These are phyloP conservation scores for Rheum nobile DNA, from an alignment of 148 eudicot species.

Conservation along the genomic window DNA sequence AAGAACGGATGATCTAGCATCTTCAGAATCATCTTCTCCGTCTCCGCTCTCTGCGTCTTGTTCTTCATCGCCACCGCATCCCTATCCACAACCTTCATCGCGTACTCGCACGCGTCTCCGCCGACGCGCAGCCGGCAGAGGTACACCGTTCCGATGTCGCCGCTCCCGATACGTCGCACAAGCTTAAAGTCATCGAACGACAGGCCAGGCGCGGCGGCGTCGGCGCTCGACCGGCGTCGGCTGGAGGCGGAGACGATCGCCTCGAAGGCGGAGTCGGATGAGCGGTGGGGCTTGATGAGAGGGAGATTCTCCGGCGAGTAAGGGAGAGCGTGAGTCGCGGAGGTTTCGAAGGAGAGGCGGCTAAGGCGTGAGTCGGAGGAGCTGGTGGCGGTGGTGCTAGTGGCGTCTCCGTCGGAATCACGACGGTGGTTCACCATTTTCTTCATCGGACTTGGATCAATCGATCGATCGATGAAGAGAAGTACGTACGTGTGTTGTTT, in stretches of 20 bases:
- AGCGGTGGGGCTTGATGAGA: slow-evolving; percentile 61
- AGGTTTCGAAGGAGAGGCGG: slow-evolving; percentile 38
- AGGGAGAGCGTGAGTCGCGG: background rate
- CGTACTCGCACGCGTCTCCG: slow-evolving; percentile 23
- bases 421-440: background rate
- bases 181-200: slow-evolving; percentile 46
- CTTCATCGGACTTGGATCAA: background rate
- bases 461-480: no score
- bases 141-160: slow-evolving; percentile 81
- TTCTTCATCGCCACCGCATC: slow-evolving; percentile 42
- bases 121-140: slow-evolving; percentile 39
- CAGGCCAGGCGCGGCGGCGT: slow-evolving; percentile 28
- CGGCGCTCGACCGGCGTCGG: slow-evolving; percentile 1
- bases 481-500: no score
- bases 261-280: slow-evolving; percentile 71
- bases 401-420: slow-evolving; percentile 2
- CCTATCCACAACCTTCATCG: slow-evolving; percentile 81
- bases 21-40: slow-evolving; percentile 23
- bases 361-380: slow-evolving; percentile 20
- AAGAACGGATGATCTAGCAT: slow-evolving; percentile 2
- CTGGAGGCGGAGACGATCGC: slow-evolving; percentile 30
- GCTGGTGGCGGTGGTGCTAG: slow-evolving; percentile 6
- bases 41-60: slow-evolving; percentile 55
- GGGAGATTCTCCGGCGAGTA: slow-evolving; percentile 32
- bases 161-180: slow-evolving; percentile 64